Evolutionary conservation across 805 yeast species (phyloP), one percentile per base, ranked within the genome.

Genomic region (Brettanomyces nanus): DNA sequence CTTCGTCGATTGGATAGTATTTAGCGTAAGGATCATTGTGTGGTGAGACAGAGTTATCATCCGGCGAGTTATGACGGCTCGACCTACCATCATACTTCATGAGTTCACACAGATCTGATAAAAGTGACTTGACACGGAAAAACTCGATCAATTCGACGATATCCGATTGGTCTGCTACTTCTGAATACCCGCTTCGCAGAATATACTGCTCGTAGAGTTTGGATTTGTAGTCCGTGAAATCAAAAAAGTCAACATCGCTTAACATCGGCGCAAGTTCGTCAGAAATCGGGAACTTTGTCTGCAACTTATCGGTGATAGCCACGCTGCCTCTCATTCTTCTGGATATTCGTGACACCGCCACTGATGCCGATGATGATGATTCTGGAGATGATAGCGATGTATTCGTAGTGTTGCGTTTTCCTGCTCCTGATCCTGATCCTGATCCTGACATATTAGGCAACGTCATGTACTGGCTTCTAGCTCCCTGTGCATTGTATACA

Each of bases 251-350:
- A 6, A 52, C 52, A 6, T 46, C 41, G 4, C 63, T 47, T 3
- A 57, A 22, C 6, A 64, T 43, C 4, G 64, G 59, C 0, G 62
- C 46, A 31, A 53, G 44, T 2, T 62, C 61, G 36, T 59, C 62
- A 21, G 58, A 23, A 11, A 23, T 23, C 7, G 26, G 26, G 26
- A 23, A 23, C 11, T 23, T 23, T 7, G 10, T 23, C 11, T 7
- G 26, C 26, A 23, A 23, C 26, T 7, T 19, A 19, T 6, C 33
- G n/a, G n/a, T n/a, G 19, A 7, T 15, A 30, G 31, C 14, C n/a
- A 7, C 31, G 14, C 18, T n/a, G 7, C 14, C 9, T 15, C 20
- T 17, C 21, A n/a, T 21, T 18, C 33, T 18, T 17, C 19, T 30
- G 15, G 22, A 17, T 7, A 18, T 19, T n/a, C 22, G 7, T 6